phyloP scores from a whole-genome alignment of 192 early-diverging fungal species.

The Coemansia reversa region DNA sequence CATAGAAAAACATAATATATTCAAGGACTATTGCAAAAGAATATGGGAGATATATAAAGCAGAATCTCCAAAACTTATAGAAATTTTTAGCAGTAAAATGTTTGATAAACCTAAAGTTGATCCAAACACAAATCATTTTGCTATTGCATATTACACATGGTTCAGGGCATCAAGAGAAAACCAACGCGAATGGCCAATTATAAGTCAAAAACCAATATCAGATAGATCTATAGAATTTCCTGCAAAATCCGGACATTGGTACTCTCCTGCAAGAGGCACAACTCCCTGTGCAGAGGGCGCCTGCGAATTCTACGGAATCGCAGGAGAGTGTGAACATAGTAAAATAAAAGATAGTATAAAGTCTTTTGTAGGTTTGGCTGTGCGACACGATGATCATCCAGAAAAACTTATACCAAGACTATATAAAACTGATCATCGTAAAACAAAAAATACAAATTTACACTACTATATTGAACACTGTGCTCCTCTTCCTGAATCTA shows the following conservation, averaged over 20 bases:
- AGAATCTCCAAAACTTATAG: neutral
- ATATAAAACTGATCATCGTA: conserved; percentile 11
- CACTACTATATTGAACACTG: conserved; percentile 8
- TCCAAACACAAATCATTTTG: too few relatives aligned
- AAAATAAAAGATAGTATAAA: too few relatives aligned
- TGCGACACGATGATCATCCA: conserved; percentile 20
- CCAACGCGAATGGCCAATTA: conserved; percentile 12
- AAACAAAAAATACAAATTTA: conserved; percentile 13
- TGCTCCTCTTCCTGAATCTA: neutral
- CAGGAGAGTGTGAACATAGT: too few relatives aligned
- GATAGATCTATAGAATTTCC: conserved; percentile 23
- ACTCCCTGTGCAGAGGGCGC: too few relatives aligned
- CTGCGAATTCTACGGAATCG: too few relatives aligned
- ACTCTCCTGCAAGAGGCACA: conserved; percentile 13
- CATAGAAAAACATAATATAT: conserved; percentile 5
- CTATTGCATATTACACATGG: too few relatives aligned
- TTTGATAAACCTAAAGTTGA: too few relatives aligned
- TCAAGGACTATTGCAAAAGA: conserved; percentile 3
- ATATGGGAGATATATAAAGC: conserved; percentile 5
- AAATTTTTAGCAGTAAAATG: too few relatives aligned
- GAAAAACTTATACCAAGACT: conserved; percentile 22
- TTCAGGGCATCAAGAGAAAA: too few relatives aligned
- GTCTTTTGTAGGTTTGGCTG: conserved; percentile 11
- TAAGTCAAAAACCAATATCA: neutral
- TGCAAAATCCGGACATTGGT: conserved; percentile 16